Percentiles rank a stretch among this genome's conserved stretches.
phyloP scores from a whole-genome alignment of 2,329 filamentous ascomycete genomes.

The Epichloe uncinata region DNA sequence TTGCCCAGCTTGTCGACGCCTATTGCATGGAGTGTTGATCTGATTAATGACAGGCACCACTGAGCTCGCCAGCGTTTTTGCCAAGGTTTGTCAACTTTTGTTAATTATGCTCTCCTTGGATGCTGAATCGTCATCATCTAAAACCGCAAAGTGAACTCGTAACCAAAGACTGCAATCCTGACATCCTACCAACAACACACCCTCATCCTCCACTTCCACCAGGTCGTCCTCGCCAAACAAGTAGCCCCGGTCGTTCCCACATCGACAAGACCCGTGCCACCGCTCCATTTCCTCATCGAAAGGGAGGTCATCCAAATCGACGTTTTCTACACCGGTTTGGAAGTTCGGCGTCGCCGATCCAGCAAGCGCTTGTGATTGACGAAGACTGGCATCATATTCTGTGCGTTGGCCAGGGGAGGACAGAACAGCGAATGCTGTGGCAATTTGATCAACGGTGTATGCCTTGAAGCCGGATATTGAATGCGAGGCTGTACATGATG shows the following conservation, averaged over 20 bases:
- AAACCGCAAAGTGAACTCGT: constrained; percentile 47
- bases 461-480: constrained; percentile 4
- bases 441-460: constrained; percentile 51
- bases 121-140: constrained; percentile 22
- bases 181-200: constrained; percentile 51
- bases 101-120: constrained; percentile 8
- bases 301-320: constrained; percentile 52
- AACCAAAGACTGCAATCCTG: constrained; percentile 55
- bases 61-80: background rate
- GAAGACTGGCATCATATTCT: constrained; percentile 41
- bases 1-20: background rate
- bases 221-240: constrained; percentile 45
- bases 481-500: background rate
- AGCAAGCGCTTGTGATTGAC: constrained; percentile 12
- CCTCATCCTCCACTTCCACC: constrained; percentile 42
- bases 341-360: constrained; percentile 18
- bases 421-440: constrained; percentile 43
- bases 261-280: constrained; percentile 49
- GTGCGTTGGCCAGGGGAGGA: constrained; percentile 34
- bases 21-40: background rate
- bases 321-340: constrained; percentile 46
- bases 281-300: constrained; percentile 33
- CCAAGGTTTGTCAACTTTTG: constrained; percentile 11
- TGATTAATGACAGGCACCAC: background rate
- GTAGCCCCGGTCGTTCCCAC: constrained; percentile 49